Percentiles rank a stretch among this genome's conserved stretches.
These are phyloP conservation scores for Alternaria ventricosa DNA, from an alignment of 2,329 filamentous ascomycete species.

Conservation along the genomic window DNA sequence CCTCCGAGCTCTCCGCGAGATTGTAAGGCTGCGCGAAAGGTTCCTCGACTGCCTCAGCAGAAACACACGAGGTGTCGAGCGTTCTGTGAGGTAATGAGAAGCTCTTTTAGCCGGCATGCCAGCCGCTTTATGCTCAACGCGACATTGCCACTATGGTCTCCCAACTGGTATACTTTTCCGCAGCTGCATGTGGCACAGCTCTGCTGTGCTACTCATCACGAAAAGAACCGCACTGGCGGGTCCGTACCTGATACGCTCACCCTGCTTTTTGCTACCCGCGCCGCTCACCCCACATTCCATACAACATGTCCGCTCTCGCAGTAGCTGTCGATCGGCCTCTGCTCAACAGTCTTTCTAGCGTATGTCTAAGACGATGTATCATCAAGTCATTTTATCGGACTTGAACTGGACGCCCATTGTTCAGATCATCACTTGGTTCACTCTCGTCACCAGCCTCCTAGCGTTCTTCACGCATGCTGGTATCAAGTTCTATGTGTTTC, in stretches of 20 bases:
- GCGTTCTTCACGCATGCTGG: conserved; percentile 29
- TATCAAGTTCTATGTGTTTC: conserved; percentile 27
- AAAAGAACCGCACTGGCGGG: not conserved
- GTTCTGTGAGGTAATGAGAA: not conserved
- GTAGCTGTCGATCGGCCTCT: not conserved
- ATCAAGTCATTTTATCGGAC: conserved; percentile 24
- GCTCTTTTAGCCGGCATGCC: conserved; percentile 4
- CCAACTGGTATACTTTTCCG: not conserved
- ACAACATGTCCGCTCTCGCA: conserved; percentile 6
- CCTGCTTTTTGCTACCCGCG: not conserved
- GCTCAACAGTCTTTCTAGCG: not conserved
- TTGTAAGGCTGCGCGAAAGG: not conserved
- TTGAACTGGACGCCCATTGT: conserved; percentile 30
- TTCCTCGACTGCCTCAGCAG: not conserved
- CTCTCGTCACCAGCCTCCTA: conserved; percentile 22
- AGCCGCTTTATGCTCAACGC: not conserved
- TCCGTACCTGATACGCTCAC: not conserved
- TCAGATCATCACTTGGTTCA: conserved; percentile 34
- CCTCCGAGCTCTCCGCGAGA: not conserved
- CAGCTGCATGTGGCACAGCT: not conserved
- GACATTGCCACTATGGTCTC: not conserved
- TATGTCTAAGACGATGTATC: conserved; percentile 12
- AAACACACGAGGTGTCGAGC: not conserved
- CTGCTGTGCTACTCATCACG: not conserved
- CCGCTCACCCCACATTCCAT: conserved; percentile 1